Percentiles rank a stretch among this genome's conserved stretches.
phyloP scores from a whole-genome alignment of 495 filamentous ascomycete genomes.

The Chaetomium tenue region DNA sequence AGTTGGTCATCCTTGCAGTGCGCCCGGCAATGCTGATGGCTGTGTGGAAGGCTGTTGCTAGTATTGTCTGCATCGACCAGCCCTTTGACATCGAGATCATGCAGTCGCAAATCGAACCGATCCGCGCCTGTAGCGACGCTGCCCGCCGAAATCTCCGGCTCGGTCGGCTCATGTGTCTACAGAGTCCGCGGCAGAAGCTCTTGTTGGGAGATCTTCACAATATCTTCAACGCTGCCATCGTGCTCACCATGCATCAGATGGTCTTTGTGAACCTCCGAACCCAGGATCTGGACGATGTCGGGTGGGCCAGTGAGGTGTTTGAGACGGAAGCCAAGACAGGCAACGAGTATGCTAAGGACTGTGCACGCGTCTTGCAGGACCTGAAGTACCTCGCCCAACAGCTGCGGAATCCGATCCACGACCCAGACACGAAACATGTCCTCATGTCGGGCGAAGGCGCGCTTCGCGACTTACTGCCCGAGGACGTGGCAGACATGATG shows the following conservation, averaged over 20 bases:
- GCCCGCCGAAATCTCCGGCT: conserved; percentile 40
- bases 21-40: conserved; percentile 43
- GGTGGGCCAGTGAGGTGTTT: conserved; percentile 34
- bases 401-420: conserved; percentile 29
- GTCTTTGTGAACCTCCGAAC: conserved; percentile 32
- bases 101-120: conserved; percentile 22
- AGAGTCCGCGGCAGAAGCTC: conserved; percentile 30
- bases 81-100: conserved; percentile 23
- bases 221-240: conserved; percentile 47
- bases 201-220: conserved; percentile 43
- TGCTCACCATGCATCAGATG: conserved; percentile 42
- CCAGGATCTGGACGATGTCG: conserved; percentile 28
- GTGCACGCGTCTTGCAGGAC: conserved; percentile 29
- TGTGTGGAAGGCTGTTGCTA: conserved; percentile 39
- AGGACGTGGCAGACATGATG: background rate
- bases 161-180: conserved; percentile 29
- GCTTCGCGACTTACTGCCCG: conserved; percentile 10
- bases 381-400: conserved; percentile 26
- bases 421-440: conserved; percentile 20
- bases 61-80: conserved; percentile 20
- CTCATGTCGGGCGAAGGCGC: conserved; percentile 7
- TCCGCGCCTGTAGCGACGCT: conserved; percentile 36
- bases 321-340: conserved; percentile 28
- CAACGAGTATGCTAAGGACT: conserved; percentile 34
- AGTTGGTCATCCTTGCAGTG: conserved; percentile 43